Conservation (phyloP, 2,329 filamentous ascomycete genomes). For the Cyphellophora attinorum region DNA sequence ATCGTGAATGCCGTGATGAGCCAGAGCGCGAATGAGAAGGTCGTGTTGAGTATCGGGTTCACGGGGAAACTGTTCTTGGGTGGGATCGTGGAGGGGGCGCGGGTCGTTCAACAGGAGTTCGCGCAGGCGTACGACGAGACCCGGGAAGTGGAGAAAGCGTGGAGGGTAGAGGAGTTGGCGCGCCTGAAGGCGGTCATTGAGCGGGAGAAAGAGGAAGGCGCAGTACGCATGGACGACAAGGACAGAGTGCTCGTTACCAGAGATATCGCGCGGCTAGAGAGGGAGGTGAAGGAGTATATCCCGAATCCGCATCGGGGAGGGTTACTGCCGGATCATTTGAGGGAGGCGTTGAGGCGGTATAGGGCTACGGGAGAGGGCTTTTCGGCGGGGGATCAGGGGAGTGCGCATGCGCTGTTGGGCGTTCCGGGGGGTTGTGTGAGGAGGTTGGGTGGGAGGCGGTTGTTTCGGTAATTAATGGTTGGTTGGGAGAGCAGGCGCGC, state of each 20-base stretch:
- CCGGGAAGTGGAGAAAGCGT: constrained; percentile 45
- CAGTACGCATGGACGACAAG: constrained; percentile 10
- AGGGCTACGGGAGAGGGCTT: constrained; percentile 40
- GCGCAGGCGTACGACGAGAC: constrained; percentile 41
- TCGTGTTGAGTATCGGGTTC: constrained; percentile 54
- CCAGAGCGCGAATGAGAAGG: constrained; percentile 55
- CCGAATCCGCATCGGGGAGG: constrained; percentile 37
- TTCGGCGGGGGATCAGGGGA: constrained; percentile 36
- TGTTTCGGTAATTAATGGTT: no score
- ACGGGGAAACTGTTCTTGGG: constrained; percentile 60
- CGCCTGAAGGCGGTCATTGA: constrained; percentile 22
- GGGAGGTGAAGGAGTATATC: constrained; percentile 23
- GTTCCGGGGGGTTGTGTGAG: constrained; percentile 32
- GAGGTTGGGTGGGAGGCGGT: no score
- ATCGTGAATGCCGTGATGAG: constrained; percentile 60
- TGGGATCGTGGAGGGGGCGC: constrained; percentile 55
- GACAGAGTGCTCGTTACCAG: constrained; percentile 13
- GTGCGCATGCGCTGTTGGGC: constrained; percentile 36
- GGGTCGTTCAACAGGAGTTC: constrained; percentile 50
- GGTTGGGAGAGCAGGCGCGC: no score
- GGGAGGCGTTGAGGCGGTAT: constrained; percentile 38
- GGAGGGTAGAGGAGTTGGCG: constrained; percentile 47
- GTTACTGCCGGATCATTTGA: constrained; percentile 38
- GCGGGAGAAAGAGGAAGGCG: constrained; percentile 23
- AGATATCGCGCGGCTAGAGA: constrained; percentile 18